A percentile compares a stretch with the other conserved stretches of the same genome.
Evolutionary conservation across 2,329 filamentous ascomycete species (phyloP).

Genomic region (Mariannaea sp.): DNA sequence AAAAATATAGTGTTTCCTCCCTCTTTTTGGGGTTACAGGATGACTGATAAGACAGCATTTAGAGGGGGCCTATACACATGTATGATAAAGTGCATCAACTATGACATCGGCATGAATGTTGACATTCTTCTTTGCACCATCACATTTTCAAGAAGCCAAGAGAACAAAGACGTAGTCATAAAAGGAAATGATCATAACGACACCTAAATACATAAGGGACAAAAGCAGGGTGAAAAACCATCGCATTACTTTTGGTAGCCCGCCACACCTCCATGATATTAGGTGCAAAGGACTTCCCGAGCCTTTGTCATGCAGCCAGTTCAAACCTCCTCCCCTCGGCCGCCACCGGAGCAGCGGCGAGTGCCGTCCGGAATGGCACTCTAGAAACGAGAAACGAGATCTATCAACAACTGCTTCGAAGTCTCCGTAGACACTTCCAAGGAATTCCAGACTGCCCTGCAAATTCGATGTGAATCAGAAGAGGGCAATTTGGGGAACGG

Average conservation of each 20-base stretch:
- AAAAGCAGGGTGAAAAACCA: slow-evolving; percentile 43
- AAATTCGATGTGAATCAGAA: slow-evolving; percentile 22
- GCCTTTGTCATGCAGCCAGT: slow-evolving; percentile 46
- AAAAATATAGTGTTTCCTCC: too few species aligned
- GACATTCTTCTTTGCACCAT: not conserved
- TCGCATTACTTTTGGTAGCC: slow-evolving; percentile 52
- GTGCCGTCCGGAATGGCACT: slow-evolving; percentile 39
- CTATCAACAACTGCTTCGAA: slow-evolving; percentile 48
- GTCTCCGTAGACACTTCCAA: slow-evolving; percentile 39
- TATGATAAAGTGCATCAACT: not conserved
- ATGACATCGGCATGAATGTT: not conserved
- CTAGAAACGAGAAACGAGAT: slow-evolving; percentile 49
- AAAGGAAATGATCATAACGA: slow-evolving; percentile 40
- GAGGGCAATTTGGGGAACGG: slow-evolving; percentile 33
- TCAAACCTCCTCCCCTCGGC: slow-evolving; percentile 39
- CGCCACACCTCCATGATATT: slow-evolving; percentile 44
- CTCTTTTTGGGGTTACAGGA: too few species aligned
- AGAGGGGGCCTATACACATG: not conserved
- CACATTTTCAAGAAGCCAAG: slow-evolving; percentile 1
- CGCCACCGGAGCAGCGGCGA: slow-evolving; percentile 39
- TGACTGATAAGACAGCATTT: too few species aligned
- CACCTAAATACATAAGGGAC: slow-evolving; percentile 45
- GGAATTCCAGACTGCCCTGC: slow-evolving; percentile 39
- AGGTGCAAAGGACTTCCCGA: slow-evolving; percentile 47
- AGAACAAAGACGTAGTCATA: slow-evolving; percentile 3